phyloP scores from a whole-genome alignment of 2,329 filamentous ascomycete genomes.

The Aspergillus sp. region DNA sequence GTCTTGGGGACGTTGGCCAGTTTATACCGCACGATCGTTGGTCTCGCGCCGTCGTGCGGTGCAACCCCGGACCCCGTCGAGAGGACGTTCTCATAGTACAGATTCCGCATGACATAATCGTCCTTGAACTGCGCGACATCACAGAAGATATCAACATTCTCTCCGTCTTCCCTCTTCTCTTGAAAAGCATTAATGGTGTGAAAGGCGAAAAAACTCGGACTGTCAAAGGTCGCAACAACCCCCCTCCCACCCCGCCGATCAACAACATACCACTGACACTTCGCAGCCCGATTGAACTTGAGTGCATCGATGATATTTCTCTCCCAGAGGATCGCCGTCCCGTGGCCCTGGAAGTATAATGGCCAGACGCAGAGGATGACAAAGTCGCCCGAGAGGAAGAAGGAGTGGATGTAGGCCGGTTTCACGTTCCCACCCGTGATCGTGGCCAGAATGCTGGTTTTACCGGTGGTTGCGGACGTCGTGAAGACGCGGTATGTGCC shows the following conservation, averaged over 20 bases:
- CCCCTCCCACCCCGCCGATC: constrained; percentile 66
- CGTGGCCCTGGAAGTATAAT: constrained; percentile 62
- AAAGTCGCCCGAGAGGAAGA: constrained; percentile 72
- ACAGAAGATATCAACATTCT: constrained; percentile 58
- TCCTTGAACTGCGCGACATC: constrained; percentile 69
- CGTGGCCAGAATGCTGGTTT: constrained; percentile 71
- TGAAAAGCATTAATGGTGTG: constrained; percentile 78
- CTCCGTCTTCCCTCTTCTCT: constrained; percentile 44
- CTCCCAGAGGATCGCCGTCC: constrained; percentile 19
- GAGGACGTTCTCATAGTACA: constrained; percentile 71
- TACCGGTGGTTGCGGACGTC: constrained; percentile 63
- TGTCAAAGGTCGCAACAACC: constrained; percentile 69
- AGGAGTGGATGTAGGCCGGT: constrained; percentile 76
- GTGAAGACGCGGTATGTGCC: constrained; percentile 72
- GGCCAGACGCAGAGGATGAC: constrained; percentile 72
- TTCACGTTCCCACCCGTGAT: constrained; percentile 50
- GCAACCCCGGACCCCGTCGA: constrained; percentile 49
- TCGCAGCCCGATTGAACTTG: constrained; percentile 61
- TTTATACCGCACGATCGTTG: constrained; percentile 37
- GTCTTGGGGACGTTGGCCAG: constrained; percentile 33
- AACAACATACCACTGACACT: constrained; percentile 71
- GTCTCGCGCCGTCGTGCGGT: constrained; percentile 34
- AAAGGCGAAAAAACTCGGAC: constrained; percentile 73
- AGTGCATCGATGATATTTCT: constrained; percentile 66
- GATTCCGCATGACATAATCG: constrained; percentile 65